phyloP scores from a whole-genome alignment of 2,329 filamentous ascomycete species.

The Cytospora chrysosperma region DNA sequence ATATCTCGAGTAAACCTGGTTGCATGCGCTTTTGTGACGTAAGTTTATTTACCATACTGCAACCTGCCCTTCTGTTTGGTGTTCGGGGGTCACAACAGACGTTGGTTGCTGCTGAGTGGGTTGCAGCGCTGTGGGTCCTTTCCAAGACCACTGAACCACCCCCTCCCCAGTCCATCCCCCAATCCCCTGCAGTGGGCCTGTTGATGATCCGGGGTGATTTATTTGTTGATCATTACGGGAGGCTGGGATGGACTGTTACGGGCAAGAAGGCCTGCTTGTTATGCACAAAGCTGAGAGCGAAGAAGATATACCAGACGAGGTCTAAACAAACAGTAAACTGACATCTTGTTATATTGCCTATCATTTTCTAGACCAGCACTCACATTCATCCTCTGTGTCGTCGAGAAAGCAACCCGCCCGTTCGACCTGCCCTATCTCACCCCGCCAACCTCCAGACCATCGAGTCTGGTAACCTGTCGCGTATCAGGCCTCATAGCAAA shows the following conservation, averaged over 20 bases:
- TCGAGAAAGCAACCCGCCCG: conserved; percentile 27
- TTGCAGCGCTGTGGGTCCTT: not conserved
- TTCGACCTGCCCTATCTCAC: conserved; percentile 29
- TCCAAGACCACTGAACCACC: not conserved
- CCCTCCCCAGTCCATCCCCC: not conserved
- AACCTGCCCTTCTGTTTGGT: not conserved
- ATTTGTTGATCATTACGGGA: conserved; percentile 16
- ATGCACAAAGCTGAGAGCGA: too few relatives aligned
- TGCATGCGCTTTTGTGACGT: conserved; percentile 30
- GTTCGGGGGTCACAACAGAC: not conserved
- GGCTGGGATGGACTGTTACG: not conserved
- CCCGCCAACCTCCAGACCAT: not conserved
- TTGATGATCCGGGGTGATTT: conserved; percentile 18
- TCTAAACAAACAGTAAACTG: not conserved
- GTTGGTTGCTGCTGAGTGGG: too few relatives aligned
- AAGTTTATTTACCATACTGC: conserved; percentile 21
- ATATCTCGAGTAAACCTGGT: conserved; percentile 31
- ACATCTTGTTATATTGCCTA: not conserved
- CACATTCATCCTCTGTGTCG: conserved; percentile 26
- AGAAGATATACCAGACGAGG: not conserved
- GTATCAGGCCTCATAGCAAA: conserved; percentile 16
- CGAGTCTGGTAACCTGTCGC: conserved; percentile 22
- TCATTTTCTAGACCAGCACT: conserved; percentile 20
- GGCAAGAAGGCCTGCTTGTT: not conserved
- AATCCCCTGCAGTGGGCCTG: conserved; percentile 6